Percentiles rank a stretch among this genome's conserved stretches.
These are phyloP conservation scores for Candolleomyces eurysporus DNA, from an alignment of 768 basidiomycete genomes.

Conservation along the genomic window DNA sequence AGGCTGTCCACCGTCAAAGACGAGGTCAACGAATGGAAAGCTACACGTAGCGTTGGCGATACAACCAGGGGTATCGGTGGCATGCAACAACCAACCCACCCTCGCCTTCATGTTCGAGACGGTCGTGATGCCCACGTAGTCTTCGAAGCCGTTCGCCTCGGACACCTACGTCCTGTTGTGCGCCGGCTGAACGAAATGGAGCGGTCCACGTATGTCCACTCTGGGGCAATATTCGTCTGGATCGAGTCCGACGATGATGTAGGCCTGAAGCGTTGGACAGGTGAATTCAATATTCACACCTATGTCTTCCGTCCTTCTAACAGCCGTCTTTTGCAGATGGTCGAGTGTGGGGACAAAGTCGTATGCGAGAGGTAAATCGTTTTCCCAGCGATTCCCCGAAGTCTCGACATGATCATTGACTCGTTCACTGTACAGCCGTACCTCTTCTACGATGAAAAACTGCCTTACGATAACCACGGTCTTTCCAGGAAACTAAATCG, in stretches of 20 bases:
- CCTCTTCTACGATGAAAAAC: constrained; percentile 66
- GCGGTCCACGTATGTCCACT: constrained; percentile 49
- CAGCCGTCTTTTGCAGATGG: constrained; percentile 40
- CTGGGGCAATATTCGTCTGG: constrained; percentile 70
- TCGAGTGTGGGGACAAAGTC: constrained; percentile 65
- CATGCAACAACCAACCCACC: constrained; percentile 43
- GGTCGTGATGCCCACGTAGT: constrained; percentile 64
- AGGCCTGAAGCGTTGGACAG: constrained; percentile 67
- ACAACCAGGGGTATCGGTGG: too few species aligned
- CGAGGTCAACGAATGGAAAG: too few species aligned
- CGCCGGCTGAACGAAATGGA: constrained; percentile 64
- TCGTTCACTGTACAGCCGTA: constrained; percentile 46
- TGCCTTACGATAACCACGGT: constrained; percentile 42
- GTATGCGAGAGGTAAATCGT: constrained; percentile 54
- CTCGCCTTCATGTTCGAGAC: constrained; percentile 63
- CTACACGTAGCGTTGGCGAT: too few species aligned
- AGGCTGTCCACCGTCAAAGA: too few species aligned
- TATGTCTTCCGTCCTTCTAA: constrained; percentile 4
- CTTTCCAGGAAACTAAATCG: constrained; percentile 34
- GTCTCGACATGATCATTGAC: constrained; percentile 1
- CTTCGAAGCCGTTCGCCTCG: constrained; percentile 63
- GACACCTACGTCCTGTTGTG: constrained; percentile 47
- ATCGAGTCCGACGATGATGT: constrained; percentile 65
- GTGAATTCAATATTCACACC: constrained; percentile 19
- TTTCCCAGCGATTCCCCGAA: constrained; percentile 6